phyloP scores from a whole-genome alignment of 805 yeast species.

The Teunomyces aglyptinius region DNA sequence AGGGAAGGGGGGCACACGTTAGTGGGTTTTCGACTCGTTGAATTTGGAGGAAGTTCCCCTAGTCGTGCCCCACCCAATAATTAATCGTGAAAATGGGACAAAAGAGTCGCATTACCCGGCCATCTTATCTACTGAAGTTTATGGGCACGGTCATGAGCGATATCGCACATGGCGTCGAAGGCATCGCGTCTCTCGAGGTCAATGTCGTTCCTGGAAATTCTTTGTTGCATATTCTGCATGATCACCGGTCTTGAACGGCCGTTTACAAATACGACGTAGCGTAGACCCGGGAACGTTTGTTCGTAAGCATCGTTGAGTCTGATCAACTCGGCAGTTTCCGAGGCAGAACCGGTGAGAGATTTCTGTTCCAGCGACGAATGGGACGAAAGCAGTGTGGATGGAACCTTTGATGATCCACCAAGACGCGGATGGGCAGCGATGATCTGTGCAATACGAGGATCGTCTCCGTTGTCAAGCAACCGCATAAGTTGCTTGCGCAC shows the following conservation, averaged over 20 bases:
- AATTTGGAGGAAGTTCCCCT: background rate
- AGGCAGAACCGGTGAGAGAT: conserved; percentile 49
- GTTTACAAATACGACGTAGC: conserved; percentile 87
- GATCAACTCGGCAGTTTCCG: conserved; percentile 50
- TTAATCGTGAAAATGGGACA: background rate
- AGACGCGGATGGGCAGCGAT: conserved; percentile 91
- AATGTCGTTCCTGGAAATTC: conserved; percentile 56
- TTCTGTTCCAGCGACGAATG: conserved; percentile 75
- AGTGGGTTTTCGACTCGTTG: background rate
- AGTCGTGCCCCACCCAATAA: background rate
- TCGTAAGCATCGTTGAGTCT: conserved; percentile 65
- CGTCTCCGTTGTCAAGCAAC: conserved; percentile 21
- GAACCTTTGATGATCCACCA: conserved; percentile 42
- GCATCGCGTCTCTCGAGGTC: conserved; percentile 61
- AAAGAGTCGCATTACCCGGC: background rate
- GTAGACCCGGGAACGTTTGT: conserved; percentile 56
- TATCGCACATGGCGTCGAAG: conserved; percentile 87
- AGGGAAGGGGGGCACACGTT: background rate
- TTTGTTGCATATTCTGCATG: conserved; percentile 33
- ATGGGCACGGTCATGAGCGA: conserved; percentile 74
- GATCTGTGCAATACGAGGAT: conserved; percentile 44
- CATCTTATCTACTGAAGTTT: conserved; percentile 32
- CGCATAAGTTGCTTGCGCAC: conserved; percentile 38
- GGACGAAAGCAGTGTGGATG: conserved; percentile 44
- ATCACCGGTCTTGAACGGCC: conserved; percentile 69